Evolutionary conservation across 768 basidiomycete species (phyloP).

Genomic region (Russula sp.): DNA sequence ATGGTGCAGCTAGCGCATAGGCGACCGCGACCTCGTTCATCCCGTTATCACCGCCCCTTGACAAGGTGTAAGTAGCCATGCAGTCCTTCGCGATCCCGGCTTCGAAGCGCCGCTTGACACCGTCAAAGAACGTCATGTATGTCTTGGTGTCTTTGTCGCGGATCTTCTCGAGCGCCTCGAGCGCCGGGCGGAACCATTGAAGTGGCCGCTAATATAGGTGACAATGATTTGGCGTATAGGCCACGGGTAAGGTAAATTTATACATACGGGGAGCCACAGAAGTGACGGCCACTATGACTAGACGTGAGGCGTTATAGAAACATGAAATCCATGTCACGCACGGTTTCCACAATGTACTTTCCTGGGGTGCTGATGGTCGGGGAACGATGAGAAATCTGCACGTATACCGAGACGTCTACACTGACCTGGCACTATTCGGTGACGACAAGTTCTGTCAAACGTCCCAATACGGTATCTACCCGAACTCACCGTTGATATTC

Average conservation of each 20-base stretch:
- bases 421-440: not conserved
- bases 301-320: not conserved
- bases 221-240: too few relatives aligned
- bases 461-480: not conserved
- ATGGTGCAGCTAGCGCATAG: conserved; percentile 13
- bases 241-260: not conserved
- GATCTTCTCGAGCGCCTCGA: not conserved
- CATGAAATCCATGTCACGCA: not conserved
- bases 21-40: conserved; percentile 11
- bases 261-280: conserved; percentile 16
- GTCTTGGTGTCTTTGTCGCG: not conserved
- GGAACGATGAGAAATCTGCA: not conserved
- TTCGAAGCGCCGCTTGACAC: conserved; percentile 3
- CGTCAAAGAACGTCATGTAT: not conserved
- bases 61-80: conserved; percentile 8
- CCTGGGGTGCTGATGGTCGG: not conserved
- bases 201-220: not conserved
- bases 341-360: conserved; percentile 6
- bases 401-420: not conserved
- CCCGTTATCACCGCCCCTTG: not conserved
- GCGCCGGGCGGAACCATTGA: conserved; percentile 18
- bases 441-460: not conserved
- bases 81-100: conserved; percentile 8
- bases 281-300: conserved; percentile 5
- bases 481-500: conserved; percentile 1